These are phyloP conservation scores for Yamadazyma pseudoaaseri DNA, from an alignment of 1,139 yeast species.

Conservation along the genomic window DNA sequence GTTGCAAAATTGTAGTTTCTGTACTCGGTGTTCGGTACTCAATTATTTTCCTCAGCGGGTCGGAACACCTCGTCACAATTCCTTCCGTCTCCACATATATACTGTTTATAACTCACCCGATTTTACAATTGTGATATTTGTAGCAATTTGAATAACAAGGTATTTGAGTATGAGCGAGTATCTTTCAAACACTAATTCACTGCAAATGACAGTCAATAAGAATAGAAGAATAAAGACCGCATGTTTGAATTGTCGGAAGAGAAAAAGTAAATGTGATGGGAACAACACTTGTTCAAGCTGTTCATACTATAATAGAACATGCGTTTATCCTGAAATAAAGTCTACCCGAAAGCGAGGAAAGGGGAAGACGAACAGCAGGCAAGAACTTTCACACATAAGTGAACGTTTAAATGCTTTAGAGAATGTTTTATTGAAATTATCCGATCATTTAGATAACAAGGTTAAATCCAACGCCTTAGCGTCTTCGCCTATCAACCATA, in stretches of 20 bases:
- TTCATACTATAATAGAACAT: conserved; percentile 16
- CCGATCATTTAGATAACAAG: conserved; percentile 6
- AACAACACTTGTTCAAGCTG: conserved; percentile 43
- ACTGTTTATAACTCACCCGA: too few species aligned
- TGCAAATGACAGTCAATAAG: too few species aligned
- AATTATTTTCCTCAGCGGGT: too few species aligned
- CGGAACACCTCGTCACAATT: too few species aligned
- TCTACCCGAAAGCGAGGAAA: conserved; percentile 19
- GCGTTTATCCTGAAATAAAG: conserved; percentile 22
- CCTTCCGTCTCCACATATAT: too few species aligned
- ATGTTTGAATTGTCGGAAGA: conserved; percentile 48
- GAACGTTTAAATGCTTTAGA: conserved; percentile 24
- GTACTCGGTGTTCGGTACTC: too few species aligned
- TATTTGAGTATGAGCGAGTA: too few species aligned
- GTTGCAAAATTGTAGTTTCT: too few species aligned
- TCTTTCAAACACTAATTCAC: too few species aligned
- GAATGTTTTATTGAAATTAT: conserved; percentile 17
- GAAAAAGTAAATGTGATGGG: conserved; percentile 54
- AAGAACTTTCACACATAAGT: conserved; percentile 14
- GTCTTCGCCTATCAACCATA: not conserved
- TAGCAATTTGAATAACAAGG: too few species aligned
- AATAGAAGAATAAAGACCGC: conserved; percentile 49
- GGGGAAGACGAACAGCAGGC: conserved; percentile 14
- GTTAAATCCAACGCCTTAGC: not conserved
- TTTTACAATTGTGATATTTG: too few species aligned